Evolutionary conservation across 1,284 basidiomycete genomes (phyloP), one percentile per base, ranked within the genome.

Genomic region (Papiliotrema fonsecae): DNA sequence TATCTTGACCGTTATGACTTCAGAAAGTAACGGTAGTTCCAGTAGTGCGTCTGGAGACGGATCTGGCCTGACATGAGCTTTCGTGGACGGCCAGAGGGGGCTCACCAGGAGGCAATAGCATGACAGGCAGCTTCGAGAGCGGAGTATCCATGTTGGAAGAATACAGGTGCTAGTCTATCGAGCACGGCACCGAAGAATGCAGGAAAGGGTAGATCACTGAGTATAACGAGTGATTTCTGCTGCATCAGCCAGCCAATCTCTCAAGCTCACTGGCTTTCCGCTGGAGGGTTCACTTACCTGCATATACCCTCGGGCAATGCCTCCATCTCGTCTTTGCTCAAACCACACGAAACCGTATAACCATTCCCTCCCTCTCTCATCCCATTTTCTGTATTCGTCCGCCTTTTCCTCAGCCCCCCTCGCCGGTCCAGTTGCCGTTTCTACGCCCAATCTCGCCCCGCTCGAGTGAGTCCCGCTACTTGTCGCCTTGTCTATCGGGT

Each of bases 81-180:
- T 30, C 34, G 6, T 16, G 16, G 34, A 25, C 24, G 9, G 14
- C 11, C 27, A 25, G 14, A 41, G 14, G 13, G 10, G 37, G 28
- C 82, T 69, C 73, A 91, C 91, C 91, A 94, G 49, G 78, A 82
- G 3, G 87, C 83, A 22, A 94, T 85, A 54, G 88, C 88, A 60
- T 89, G 81, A 64, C 87, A 91, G 0, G 88, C 88, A 1, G 84
- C 81, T 70, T 94, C 89, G 3, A 93, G 77, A 76, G 90, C 89
- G 0, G 86, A 79, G 9, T 81, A 79, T 11, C 86, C 87, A 55
- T 90, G 85, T 21, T 75, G 67, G 58, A 87, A 82, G 67, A 85
- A 90, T 22, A 85, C 72, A 0, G 88, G 86, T 0, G 89, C 91
- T 30, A 96, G 78, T 38, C 82, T 79, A 16, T 79, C 76, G 11